Conservation (phyloP, 768 basidiomycete genomes). For the Crucibulum laeve region DNA sequence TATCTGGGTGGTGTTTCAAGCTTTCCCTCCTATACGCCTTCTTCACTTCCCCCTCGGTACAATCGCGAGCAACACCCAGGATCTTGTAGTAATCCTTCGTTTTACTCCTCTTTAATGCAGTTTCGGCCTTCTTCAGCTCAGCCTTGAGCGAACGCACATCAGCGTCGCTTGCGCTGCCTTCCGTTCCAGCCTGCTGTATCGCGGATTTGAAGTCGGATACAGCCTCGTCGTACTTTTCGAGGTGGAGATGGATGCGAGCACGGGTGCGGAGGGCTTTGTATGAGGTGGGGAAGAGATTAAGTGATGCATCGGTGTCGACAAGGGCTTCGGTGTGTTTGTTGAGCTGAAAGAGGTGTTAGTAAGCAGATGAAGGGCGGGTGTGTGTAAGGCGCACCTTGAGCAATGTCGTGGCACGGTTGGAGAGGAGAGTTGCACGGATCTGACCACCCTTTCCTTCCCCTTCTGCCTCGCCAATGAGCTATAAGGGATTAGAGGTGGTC, state of each 20-base stretch:
- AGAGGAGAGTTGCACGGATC: constrained; percentile 74
- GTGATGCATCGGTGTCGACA: constrained; percentile 63
- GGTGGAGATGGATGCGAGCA: constrained; percentile 70
- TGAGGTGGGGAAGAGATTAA: constrained; percentile 55
- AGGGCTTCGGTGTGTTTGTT: constrained; percentile 66
- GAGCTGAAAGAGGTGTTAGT: constrained; percentile 37
- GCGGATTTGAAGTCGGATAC: constrained; percentile 79
- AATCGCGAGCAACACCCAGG: constrained; percentile 56
- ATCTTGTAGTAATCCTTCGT: constrained; percentile 90
- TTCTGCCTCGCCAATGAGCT: constrained; percentile 63
- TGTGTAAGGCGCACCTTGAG: constrained; percentile 50
- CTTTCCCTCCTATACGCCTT: constrained; percentile 89
- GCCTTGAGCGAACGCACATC: constrained; percentile 58
- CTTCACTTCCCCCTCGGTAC: constrained; percentile 72
- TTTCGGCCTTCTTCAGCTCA: constrained; percentile 81
- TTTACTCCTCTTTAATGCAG: constrained; percentile 80
- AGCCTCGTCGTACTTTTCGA: constrained; percentile 70
- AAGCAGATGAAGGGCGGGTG: constrained; percentile 3
- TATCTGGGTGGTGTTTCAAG: constrained; percentile 82
- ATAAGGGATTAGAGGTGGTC: not conserved
- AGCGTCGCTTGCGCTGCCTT: constrained; percentile 47
- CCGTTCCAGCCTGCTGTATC: constrained; percentile 64
- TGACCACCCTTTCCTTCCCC: constrained; percentile 79
- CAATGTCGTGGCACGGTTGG: constrained; percentile 80
- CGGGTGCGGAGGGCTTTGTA: constrained; percentile 88